Percentiles rank a stretch among this genome's conserved stretches.
Conservation (phyloP, 306 rosid genomes). For the cucumber (Cucumis sativus) region DNA sequence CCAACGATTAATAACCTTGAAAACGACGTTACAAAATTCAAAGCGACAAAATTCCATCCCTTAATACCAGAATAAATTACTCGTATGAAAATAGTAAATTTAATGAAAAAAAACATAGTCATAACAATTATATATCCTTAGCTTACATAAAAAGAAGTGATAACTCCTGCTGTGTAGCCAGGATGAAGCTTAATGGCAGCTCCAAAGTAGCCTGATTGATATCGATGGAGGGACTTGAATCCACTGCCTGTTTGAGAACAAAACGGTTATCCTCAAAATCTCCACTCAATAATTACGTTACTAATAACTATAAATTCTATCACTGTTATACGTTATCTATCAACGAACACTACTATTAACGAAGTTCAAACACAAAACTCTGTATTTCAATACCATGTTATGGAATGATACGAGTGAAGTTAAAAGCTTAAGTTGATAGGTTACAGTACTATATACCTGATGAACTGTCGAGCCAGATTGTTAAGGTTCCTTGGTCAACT, state of each 20-base stretch:
- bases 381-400: neutral
- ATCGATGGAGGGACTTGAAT: slow-evolving; percentile 57
- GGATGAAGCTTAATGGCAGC: slow-evolving; percentile 71
- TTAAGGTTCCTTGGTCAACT: slow-evolving; percentile 38
- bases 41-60: no score
- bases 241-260: slow-evolving; percentile 53
- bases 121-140: slow-evolving; percentile 10
- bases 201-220: slow-evolving; percentile 65
- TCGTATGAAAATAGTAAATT: neutral
- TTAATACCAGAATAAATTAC: neutral
- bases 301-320: neutral
- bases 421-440: neutral
- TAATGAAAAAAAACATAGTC: neutral
- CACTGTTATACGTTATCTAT: neutral
- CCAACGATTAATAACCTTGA: neutral
- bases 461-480: slow-evolving; percentile 58
- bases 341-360: neutral
- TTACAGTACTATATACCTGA: slow-evolving; percentile 33
- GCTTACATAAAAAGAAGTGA: slow-evolving; percentile 55
- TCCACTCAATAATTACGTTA: neutral
- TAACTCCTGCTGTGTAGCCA: slow-evolving; percentile 89
- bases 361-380: neutral
- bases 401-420: neutral
- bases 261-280: neutral
- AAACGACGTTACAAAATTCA: neutral